phyloP scores from a whole-genome alignment of 2,329 filamentous ascomycete species.

The Curvularia spicifera region DNA sequence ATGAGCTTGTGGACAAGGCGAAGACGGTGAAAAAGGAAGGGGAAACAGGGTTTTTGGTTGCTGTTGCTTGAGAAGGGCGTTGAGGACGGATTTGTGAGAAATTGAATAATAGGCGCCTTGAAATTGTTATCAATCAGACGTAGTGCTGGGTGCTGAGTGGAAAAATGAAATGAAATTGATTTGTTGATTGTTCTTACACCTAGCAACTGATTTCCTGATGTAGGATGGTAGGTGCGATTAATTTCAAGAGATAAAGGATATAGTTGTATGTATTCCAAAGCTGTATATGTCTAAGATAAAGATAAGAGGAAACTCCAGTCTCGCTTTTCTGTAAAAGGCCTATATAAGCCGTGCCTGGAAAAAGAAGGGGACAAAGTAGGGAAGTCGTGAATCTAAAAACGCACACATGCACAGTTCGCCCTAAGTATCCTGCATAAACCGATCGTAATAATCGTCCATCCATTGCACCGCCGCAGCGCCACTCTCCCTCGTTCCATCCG shows the following conservation, averaged over 20 bases:
- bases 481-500: conserved; percentile 35
- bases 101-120: background rate
- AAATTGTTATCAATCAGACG: background rate
- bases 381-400: background rate
- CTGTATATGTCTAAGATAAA: background rate
- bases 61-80: conserved; percentile 28
- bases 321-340: background rate
- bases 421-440: conserved; percentile 50
- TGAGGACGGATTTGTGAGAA: background rate
- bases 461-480: conserved; percentile 51
- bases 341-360: background rate
- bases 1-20: conserved; percentile 76
- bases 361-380: too few relatives aligned
- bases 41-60: conserved; percentile 56
- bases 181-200: background rate
- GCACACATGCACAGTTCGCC: background rate
- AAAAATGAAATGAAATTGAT: background rate
- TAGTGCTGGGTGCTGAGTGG: background rate
- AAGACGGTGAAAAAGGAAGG: conserved; percentile 72
- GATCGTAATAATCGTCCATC: conserved; percentile 60
- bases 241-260: background rate
- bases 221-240: too few relatives aligned
- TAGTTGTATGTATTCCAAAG: background rate
- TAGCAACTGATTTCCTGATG: too few relatives aligned
- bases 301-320: background rate